phyloP scores from a whole-genome alignment of 768 basidiomycete genomes.

The Holtermanniella nyarrowii region DNA sequence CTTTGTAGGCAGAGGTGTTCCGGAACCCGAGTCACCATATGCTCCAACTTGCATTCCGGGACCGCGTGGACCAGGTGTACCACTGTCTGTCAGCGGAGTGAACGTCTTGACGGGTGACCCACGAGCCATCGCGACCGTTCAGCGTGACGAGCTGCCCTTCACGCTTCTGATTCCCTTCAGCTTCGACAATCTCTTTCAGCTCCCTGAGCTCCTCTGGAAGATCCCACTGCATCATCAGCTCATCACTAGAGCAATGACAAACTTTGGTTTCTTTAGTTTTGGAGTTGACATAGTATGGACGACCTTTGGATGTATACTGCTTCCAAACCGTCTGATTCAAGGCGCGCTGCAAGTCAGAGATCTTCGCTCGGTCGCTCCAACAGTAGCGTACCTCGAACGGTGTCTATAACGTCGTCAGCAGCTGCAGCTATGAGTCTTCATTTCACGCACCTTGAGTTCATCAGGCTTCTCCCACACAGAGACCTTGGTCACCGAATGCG shows the following conservation, averaged over 20 bases:
- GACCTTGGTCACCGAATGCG: slow-evolving; percentile 73
- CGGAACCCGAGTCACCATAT: slow-evolving; percentile 3
- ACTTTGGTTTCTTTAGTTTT: slow-evolving; percentile 68
- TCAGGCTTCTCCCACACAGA: slow-evolving; percentile 99
- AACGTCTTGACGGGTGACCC: too few relatives aligned
- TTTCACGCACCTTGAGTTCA: slow-evolving; percentile 50
- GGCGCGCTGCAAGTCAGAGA: slow-evolving; percentile 52
- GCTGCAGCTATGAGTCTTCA: neutral
- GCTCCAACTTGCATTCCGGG: neutral
- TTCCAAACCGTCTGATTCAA: slow-evolving; percentile 87
- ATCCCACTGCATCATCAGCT: slow-evolving; percentile 61
- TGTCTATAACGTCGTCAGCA: slow-evolving; percentile 44
- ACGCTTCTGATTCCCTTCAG: slow-evolving; percentile 12
- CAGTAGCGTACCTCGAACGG: slow-evolving; percentile 65
- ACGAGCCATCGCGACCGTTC: neutral
- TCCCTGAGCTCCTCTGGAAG: slow-evolving; percentile 85
- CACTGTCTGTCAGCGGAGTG: too few relatives aligned
- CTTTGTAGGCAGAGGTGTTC: neutral
- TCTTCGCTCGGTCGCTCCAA: neutral
- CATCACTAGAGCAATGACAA: neutral
- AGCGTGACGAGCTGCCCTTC: slow-evolving; percentile 8
- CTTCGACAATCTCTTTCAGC: slow-evolving; percentile 71
- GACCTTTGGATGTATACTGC: slow-evolving; percentile 83
- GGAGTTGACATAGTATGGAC: slow-evolving; percentile 53
- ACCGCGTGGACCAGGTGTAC: too few relatives aligned